Evolutionary conservation across 2,329 filamentous ascomycete genomes (phyloP).

Genomic region (Cytospora schulzeri): DNA sequence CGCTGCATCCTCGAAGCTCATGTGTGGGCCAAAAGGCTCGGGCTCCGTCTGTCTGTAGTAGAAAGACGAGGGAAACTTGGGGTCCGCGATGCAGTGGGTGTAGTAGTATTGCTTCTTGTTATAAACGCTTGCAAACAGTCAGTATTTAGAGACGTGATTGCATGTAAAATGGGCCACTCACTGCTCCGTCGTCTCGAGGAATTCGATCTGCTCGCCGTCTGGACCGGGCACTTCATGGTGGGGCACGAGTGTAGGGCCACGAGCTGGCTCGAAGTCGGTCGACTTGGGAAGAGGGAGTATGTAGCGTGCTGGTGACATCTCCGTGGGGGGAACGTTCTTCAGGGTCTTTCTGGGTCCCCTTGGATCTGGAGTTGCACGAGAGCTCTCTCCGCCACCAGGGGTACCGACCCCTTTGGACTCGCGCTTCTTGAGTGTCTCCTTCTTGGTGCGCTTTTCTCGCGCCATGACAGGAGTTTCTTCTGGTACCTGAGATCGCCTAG

Average conservation of each 20-base stretch:
- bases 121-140: slow-evolving; percentile 49
- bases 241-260: slow-evolving; percentile 58
- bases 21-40: slow-evolving; percentile 77
- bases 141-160: slow-evolving; percentile 9
- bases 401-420: slow-evolving; percentile 57
- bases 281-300: slow-evolving; percentile 65
- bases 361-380: slow-evolving; percentile 60
- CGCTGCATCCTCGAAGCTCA: slow-evolving; percentile 92
- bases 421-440: slow-evolving; percentile 69
- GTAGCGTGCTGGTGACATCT: slow-evolving; percentile 59
- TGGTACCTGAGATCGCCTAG: slow-evolving; percentile 35
- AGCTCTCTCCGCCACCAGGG: slow-evolving; percentile 46
- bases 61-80: slow-evolving; percentile 79
- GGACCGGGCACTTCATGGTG: slow-evolving; percentile 56
- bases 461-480: slow-evolving; percentile 42
- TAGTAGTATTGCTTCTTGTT: slow-evolving; percentile 82
- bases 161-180: slow-evolving; percentile 40
- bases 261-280: slow-evolving; percentile 62
- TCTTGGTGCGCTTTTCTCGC: slow-evolving; percentile 61
- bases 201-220: slow-evolving; percentile 56
- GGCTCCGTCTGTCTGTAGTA: slow-evolving; percentile 90
- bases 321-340: slow-evolving; percentile 38
- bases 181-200: slow-evolving; percentile 67
- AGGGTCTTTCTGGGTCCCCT: slow-evolving; percentile 45
- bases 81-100: slow-evolving; percentile 86